These are phyloP conservation scores for Emergomyces pasteurianus DNA, from an alignment of 2,329 filamentous ascomycete species.

Conservation along the genomic window DNA sequence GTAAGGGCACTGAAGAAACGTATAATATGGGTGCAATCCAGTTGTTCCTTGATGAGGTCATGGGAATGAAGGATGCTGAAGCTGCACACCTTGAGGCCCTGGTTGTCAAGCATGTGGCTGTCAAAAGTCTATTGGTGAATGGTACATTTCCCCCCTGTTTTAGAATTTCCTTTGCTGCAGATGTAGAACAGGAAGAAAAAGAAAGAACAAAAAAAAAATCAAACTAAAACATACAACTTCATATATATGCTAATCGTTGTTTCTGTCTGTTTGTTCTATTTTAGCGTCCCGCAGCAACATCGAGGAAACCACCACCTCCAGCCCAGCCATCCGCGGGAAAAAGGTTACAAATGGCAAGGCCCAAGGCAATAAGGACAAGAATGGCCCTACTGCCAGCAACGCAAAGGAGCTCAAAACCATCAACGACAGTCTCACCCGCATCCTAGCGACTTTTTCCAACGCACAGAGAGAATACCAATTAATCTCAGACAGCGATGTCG, in stretches of 20 bases:
- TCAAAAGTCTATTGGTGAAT: conserved; percentile 16
- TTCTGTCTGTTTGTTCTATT: background rate
- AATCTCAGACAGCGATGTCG: conserved; percentile 15
- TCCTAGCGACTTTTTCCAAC: conserved; percentile 22
- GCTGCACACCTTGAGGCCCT: conserved; percentile 13
- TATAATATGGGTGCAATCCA: conserved; percentile 23
- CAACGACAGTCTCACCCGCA: conserved; percentile 13
- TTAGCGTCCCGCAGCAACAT: background rate
- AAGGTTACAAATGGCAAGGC: background rate
- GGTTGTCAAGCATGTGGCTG: conserved; percentile 18
- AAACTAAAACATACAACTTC: background rate
- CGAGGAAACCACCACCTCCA: background rate
- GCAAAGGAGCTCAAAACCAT: background rate
- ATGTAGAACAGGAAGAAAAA: background rate
- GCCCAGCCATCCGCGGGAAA: background rate
- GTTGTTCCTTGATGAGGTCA: conserved; percentile 28
- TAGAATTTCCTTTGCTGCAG: background rate
- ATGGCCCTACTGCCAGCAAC: background rate
- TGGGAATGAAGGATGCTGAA: conserved; percentile 19
- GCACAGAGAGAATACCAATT: conserved; percentile 26
- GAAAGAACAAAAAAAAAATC: background rate
- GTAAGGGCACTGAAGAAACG: conserved; percentile 19
- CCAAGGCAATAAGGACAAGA: background rate
- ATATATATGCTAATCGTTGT: background rate
- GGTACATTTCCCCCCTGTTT: conserved; percentile 11